A percentile compares a stretch with the other conserved stretches of the same genome.
Evolutionary conservation across 441 rosid species (phyloP).

Genomic region (Jatropha multifida): DNA sequence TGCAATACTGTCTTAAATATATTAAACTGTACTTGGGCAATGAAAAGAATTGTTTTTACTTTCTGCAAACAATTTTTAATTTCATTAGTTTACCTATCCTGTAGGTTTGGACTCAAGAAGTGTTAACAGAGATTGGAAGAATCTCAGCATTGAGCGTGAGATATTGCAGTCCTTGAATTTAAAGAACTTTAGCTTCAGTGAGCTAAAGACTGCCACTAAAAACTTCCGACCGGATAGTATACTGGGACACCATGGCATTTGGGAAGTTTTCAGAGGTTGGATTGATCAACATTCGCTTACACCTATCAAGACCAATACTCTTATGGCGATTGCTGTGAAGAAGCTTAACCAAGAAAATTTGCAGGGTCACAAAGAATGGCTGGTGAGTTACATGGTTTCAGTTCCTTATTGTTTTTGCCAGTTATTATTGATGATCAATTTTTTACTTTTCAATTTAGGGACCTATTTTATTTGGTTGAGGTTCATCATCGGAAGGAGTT

Average conservation of each 20-base stretch:
- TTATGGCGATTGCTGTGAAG: conserved; percentile 71
- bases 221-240: conserved; percentile 77
- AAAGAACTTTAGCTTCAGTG: conserved; percentile 49
- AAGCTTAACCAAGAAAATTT: conserved; percentile 75
- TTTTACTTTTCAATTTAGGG: not conserved
- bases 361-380: conserved; percentile 86
- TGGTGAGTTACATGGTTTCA: conserved; percentile 45
- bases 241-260: conserved; percentile 83
- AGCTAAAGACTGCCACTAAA: conserved; percentile 65
- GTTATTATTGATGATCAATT: not conserved
- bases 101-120: conserved; percentile 16
- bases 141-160: conserved; percentile 58
- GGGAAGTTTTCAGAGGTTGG: conserved; percentile 88
- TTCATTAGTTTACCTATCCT: not conserved
- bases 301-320: conserved; percentile 67
- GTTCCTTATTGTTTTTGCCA: not conserved
- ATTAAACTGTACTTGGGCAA: not conserved
- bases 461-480: not conserved
- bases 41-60: too few relatives aligned
- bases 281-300: conserved; percentile 56
- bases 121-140: conserved; percentile 10
- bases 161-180: conserved; percentile 63
- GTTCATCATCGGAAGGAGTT: not conserved
- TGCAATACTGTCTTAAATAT: not conserved
- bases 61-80: not conserved